Evolutionary conservation across 2,329 filamentous ascomycete genomes (phyloP).

Genomic region (Nannizziopsis barbatae): DNA sequence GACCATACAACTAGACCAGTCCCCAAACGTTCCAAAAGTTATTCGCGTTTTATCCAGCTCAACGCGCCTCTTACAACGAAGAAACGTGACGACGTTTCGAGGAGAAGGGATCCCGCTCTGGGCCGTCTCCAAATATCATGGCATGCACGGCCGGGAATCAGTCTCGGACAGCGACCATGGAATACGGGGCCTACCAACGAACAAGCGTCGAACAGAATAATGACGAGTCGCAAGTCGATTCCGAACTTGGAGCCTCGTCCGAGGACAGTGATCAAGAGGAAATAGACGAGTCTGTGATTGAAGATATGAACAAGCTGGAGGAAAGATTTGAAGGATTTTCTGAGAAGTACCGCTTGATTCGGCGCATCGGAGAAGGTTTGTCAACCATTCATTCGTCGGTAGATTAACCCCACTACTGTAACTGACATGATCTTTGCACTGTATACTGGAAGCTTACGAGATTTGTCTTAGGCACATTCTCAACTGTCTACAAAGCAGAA

Average conservation of each 20-base stretch:
- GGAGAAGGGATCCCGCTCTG: background rate
- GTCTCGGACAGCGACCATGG: background rate
- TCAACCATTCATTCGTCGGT: background rate
- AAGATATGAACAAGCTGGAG: constrained; percentile 81
- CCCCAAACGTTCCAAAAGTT: too few relatives aligned
- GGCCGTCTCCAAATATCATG: too few relatives aligned
- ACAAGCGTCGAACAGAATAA: constrained; percentile 25
- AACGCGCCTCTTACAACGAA: too few relatives aligned
- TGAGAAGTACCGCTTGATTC: constrained; percentile 77
- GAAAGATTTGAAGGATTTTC: constrained; percentile 73
- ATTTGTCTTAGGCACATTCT: constrained; percentile 68
- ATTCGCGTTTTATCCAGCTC: too few relatives aligned
- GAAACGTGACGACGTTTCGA: too few relatives aligned
- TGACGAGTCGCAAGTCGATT: constrained; percentile 15
- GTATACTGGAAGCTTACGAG: background rate
- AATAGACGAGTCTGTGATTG: constrained; percentile 47
- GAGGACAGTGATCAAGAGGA: constrained; percentile 25
- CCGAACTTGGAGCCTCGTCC: constrained; percentile 19
- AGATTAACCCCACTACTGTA: background rate
- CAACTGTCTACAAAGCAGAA: constrained; percentile 97
- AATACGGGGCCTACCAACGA: constrained; percentile 5
- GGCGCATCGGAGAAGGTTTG: constrained; percentile 88
- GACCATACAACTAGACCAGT: too few relatives aligned
- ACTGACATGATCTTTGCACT: background rate
- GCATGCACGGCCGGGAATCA: background rate